Base-by-base conservation (phyloP, 306 rosid species). In the Aeschynomene evenia region DNA sequence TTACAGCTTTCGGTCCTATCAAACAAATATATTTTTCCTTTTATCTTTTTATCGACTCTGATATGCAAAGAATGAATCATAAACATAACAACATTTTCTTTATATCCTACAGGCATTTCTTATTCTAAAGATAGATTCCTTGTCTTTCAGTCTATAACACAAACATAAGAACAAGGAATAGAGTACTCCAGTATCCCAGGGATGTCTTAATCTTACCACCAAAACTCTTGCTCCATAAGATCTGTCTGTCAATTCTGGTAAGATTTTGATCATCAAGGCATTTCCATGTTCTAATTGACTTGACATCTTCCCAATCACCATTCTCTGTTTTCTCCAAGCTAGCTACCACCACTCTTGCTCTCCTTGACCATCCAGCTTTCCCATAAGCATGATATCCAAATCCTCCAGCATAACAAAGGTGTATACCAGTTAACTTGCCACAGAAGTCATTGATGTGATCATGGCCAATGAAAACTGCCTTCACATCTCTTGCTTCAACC, bases 331-430 rank as follows among this genome's bases (percentile, higher is more conserved):
- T 88, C 80, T 91, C 93, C 79, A 91, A 75, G 69, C 51, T 75
- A 48, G 84, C 92, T 19, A 72, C 79, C 68, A 91, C 88, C 34
- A 91, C 88, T 74, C 96, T 76, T 20, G 97, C 88, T 79, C 96
- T 88, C 82, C 97, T 86, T 3, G 88, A 42, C 93, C 97, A 91
- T 73, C 96, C 96, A 76, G 93, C 88, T 80, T 88, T 78, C 26
- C 96, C 97, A 68, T 91, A 88, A 46, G 97, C 97, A 76, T 88
- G 97, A 81, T 86, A 91, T 45, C 96, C 96, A 37, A 91, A 91
- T 28, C 97, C 97, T 34, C 97, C 91, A 29, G 75, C 91, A 86
- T 88, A 88, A 63, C 97, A 91, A 34, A 91, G 89, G 5, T 86
- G 69, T 46, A 86, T 76, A 15, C 82, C 96, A 0, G 73, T 83